These are phyloP conservation scores for Mycena belliarum DNA, from an alignment of 768 basidiomycete species.

Conservation along the genomic window DNA sequence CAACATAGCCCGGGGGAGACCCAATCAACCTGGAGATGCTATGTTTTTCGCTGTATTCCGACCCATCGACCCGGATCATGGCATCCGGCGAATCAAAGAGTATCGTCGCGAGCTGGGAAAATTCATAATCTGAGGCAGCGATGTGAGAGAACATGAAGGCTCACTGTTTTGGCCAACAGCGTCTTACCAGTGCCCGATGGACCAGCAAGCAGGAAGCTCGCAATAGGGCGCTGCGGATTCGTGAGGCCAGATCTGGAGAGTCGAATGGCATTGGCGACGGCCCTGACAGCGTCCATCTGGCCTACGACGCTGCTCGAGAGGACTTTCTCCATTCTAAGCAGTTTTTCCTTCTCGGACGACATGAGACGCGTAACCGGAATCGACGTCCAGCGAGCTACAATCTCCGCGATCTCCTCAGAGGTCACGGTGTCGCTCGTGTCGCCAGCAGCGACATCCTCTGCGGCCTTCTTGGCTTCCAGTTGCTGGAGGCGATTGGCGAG, in stretches of 20 bases:
- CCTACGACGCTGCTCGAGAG: constrained; percentile 80
- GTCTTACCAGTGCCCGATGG: constrained; percentile 93
- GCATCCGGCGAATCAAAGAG: constrained; percentile 91
- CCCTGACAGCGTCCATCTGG: constrained; percentile 87
- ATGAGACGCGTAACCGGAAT: constrained; percentile 87
- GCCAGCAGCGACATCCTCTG: constrained; percentile 62
- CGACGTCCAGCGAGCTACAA: constrained; percentile 90
- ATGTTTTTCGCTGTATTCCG: constrained; percentile 85
- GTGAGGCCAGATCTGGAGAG: constrained; percentile 93
- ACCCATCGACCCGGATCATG: constrained; percentile 91
- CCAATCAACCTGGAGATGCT: constrained; percentile 55
- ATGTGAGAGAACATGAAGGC: constrained; percentile 22
- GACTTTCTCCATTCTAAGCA: constrained; percentile 83
- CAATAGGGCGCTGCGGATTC: constrained; percentile 84
- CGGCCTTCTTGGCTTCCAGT: constrained; percentile 71
- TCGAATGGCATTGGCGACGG: constrained; percentile 92
- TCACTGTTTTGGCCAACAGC: constrained; percentile 83
- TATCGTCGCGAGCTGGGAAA: constrained; percentile 72
- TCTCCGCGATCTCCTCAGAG: constrained; percentile 90
- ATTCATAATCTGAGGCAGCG: neutral
- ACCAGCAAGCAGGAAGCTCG: constrained; percentile 91
- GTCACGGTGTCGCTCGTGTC: constrained; percentile 71
- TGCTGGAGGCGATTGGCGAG: constrained; percentile 70
- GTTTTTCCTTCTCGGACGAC: constrained; percentile 89
- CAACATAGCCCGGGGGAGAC: constrained; percentile 85